Evolutionary conservation across 805 yeast genomes (phyloP).

Genomic region (Candida nitratophila): DNA sequence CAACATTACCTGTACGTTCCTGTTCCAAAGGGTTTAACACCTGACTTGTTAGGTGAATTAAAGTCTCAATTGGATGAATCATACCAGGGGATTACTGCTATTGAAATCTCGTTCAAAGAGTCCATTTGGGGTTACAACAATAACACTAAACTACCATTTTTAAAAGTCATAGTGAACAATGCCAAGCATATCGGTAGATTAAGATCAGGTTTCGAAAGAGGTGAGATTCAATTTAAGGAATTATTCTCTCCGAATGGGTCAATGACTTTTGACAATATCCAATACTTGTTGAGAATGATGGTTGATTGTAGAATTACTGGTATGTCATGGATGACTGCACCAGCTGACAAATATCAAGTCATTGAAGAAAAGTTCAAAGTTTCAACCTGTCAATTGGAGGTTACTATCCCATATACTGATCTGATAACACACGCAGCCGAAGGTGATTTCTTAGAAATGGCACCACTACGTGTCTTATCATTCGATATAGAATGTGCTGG

Average conservation of each 20-base stretch:
- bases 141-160: constrained; percentile 67
- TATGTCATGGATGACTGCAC: constrained; percentile 95
- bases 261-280: constrained; percentile 84
- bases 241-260: constrained; percentile 53
- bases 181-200: constrained; percentile 61
- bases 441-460: constrained; percentile 89
- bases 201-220: constrained; percentile 78
- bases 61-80: constrained; percentile 36
- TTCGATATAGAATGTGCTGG: constrained; percentile 99
- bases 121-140: constrained; percentile 93
- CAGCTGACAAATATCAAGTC: constrained; percentile 58
- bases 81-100: constrained; percentile 52
- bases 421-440: constrained; percentile 79
- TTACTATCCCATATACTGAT: constrained; percentile 58
- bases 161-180: constrained; percentile 63
- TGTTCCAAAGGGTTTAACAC: constrained; percentile 71
- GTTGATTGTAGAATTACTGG: constrained; percentile 89
- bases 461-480: constrained; percentile 87
- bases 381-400: constrained; percentile 84
- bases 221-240: constrained; percentile 60
- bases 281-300: constrained; percentile 80
- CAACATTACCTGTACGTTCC: constrained; percentile 88
- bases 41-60: constrained; percentile 44
- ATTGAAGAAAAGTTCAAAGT: constrained; percentile 32
- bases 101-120: constrained; percentile 67